Evolutionary conservation across 768 basidiomycete genomes (phyloP).

Genomic region (Panaeolus papilionaceus): DNA sequence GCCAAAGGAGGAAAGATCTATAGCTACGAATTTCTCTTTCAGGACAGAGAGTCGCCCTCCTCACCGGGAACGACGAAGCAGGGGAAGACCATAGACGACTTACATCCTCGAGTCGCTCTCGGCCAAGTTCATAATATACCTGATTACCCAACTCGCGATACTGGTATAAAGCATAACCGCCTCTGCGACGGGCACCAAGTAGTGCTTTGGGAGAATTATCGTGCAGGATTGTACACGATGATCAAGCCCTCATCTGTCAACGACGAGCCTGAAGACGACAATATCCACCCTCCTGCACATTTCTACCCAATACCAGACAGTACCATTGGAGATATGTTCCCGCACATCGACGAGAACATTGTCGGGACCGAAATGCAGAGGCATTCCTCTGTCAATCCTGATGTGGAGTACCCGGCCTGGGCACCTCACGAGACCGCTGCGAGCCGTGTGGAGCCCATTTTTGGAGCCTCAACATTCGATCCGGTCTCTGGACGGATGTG

Average conservation of each 20-base stretch:
- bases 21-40: neutral
- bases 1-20: neutral
- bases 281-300: neutral
- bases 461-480: neutral
- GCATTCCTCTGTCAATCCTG: neutral
- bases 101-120: neutral
- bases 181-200: neutral
- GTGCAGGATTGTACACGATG: neutral
- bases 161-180: slow-evolving; percentile 1
- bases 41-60: neutral
- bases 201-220: slow-evolving; percentile 1
- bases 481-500: neutral
- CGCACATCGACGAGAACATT: neutral
- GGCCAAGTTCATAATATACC: neutral
- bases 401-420: slow-evolving; percentile 9
- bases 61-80: neutral
- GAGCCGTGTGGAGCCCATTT: slow-evolving; percentile 1
- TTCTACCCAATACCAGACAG: neutral
- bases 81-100: neutral
- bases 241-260: neutral
- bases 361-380: neutral
- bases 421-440: neutral
- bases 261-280: neutral
- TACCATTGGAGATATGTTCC: neutral
- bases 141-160: neutral